Evolutionary conservation across 306 rosid species (phyloP), one percentile per base, ranked within the genome.

Genomic region (Citrullus colocynthis): DNA sequence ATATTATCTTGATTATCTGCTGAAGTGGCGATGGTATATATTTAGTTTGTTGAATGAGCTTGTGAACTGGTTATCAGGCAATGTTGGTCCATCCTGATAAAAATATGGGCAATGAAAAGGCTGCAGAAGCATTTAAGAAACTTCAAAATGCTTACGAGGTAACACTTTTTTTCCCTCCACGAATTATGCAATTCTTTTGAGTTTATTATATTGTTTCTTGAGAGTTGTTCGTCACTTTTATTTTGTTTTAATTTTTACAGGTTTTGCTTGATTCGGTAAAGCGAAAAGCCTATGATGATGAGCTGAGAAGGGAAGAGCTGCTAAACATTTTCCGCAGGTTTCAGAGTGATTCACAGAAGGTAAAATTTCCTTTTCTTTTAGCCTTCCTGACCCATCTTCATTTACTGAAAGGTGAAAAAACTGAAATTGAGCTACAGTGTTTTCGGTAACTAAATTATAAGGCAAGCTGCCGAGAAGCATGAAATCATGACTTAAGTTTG

Each of bases 111-210:
- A 91, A 92, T 82, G 99, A 96, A 80, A 96, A 91, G 84, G 99
- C 99, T 6, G 99, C 82, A 56, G 99, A 96, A 86, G 98, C 99
- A 79, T 96, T 96, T 78, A 92, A 96, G 89, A 96, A 92, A 86
- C 99, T 96, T 84, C 99, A 96, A 79, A 96, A 96, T 85, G 99
- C 99, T 51, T 96, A 96, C 52, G 99, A 96, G 93, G 99, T 91
- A 74, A 85, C 74, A 79, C 37, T 39, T 80, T 70, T 54, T 39
- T 21, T 9, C 28, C 28, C 28, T 24, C 28, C 28, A 24, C 28
- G 28, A 24, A 24, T 21, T 32, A 24, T 62, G 42, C 37, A 39
- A 11, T 36, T 18, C 42, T 58, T 76, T 4, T 58, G 24, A 37
- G 30, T 59, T 76, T 30, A 14, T 21, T 13, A 51, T 21, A 7